Base-by-base conservation (phyloP, 1,139 yeast species). In the Yamadazyma kanchanaburiensis region DNA sequence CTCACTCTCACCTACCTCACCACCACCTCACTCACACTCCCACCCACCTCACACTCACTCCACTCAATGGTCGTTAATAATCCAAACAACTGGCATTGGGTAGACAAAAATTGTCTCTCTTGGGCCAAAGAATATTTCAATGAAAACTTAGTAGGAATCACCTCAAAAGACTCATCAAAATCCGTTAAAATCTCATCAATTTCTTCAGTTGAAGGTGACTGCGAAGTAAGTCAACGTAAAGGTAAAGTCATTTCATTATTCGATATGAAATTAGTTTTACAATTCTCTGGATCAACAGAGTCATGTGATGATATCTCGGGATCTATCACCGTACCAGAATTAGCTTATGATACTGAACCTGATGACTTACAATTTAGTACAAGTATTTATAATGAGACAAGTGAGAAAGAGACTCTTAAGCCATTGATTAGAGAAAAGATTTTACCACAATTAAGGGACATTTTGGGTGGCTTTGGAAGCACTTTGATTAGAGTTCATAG, bases 201-300 rank as follows among this genome's bases (percentile, higher is more conserved):
- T 10, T 77, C 86, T 12, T 71, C 84, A 6, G 73, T 89, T 20
- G 95, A 85, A 45, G 99, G 99, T 29, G 99, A 91, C 47, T 95
- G 88, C 38, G 97, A 88, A 52, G 97, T 91, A 20, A 83, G 87
- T 40, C 98, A 91, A 63, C 79, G 98, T 47, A 91, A 94, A 60
- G 98, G 99, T 12, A 89, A 91, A 55, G 94, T 91, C 24, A 89
- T 91, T 47, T 85, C 95, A 3, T 64, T 91, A 38, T 91, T 86
- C 56, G 98, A 91, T 51, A 64, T 94, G 53, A 74, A 79, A 40
- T 45, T 89, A 34, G 78, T 74, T 2, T 55, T 89, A 38, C 68
- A 65, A n/a, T 77, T 79, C 47, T 57, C 56, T 6, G 91, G 94
- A 7, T 46, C 55, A 5, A 58, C 47, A 10, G 60, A 53, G 2